Evolutionary conservation across 2,329 filamentous ascomycete species (phyloP), one percentile per base, ranked within the genome.

Genomic region (Exophiala alcalophila): DNA sequence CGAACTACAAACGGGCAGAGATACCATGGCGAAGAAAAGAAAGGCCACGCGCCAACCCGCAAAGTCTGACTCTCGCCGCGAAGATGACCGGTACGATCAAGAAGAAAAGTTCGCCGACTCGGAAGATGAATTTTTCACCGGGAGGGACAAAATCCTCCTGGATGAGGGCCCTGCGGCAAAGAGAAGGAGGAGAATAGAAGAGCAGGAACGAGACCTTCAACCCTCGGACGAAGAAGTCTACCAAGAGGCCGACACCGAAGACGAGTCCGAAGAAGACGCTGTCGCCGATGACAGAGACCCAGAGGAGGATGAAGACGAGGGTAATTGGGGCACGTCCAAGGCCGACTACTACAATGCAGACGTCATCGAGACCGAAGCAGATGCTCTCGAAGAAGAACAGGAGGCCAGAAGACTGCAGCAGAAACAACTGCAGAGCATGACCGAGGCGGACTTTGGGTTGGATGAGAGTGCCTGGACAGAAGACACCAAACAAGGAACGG

Each of bases 321-420:
- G 79, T 28, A 90, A 82, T 61, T 97, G 92, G 90, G 92, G 91
- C 20, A 77, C 84, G 4, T 89, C 86, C 2, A 91, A 80, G 63
- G 84, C 84, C 49, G 91, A 95, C 57, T 94, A 96, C 68, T 98
- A 98, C 67, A 78, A 94, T 68, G 86, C 88, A 54, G 91, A 98
- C 64, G 70, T 70, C 7, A 81, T 83, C 44, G 78, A 83, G 58
- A 83, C 79, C 1, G 81, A 84, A 58, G 76, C 79, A 47, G 81
- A 83, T 65, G 92, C 92, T 0, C 67, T 94, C 21, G 90, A 92
- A 59, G 92, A 98, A 71, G 94, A 98, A 65, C 80, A 77, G 8
- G 94, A 98, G 63, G 92, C 91, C 3, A 82, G 84, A 63, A 76
- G 88, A 49, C 67, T 98, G 47, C 91, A 97, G 64, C 82, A 89